Evolutionary conservation across 192 early-diverging fungal species (phyloP), one percentile per base, ranked within the genome.

Genomic region (Backusella liffmaniae): DNA sequence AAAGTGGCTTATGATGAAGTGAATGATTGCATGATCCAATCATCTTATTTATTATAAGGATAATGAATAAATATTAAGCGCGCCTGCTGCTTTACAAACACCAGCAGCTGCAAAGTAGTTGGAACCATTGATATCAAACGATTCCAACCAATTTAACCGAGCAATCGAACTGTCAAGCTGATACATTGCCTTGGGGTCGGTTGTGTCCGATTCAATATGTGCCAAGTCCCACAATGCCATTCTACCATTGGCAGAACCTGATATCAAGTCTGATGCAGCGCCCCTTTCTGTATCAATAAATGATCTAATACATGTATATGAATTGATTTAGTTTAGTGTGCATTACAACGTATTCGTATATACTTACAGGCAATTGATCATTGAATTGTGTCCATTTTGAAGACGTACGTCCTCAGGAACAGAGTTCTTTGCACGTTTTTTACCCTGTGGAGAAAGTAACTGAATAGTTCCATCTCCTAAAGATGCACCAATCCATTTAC

Each of bases 381-480:
- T 74, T 7, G 53, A 62, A 23, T 67, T 66, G 72, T 81, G 80
- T 4, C 73, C 76, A 67, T 81, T 65, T 35, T 70, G 29, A 16
- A 81, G 37, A 46, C 76, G 42, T 4, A 32, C 34, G 2, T 70
- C 42, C 29, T 18, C 44, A 30, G 70, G 56, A n/a, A 16, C n/a
- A 35, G 39, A 26, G 23, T 32, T 8, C 34, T 72, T 67, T 23
- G 35, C 18, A 12, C 42, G 34, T 21, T 78, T 73, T n/a, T 67
- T 76, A 12, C 56, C 56, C 18, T 65, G 8, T 15, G 46, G 30
- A 15, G 66, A 66, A 12, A 87, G 13, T 5, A 87, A 70, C 37
- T 87, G 83, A 12, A 88, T 66, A 12, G 80, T 78, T 0, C 84
- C 82, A 29, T 88, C 87, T 3, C 87, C 87, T 4, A 86, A 66